Percentiles rank a stretch among this genome's conserved stretches.
These are phyloP conservation scores for Thuidium tamariscinum DNA, from an alignment of 225 moss, liverwort and hornwort species.

Conservation along the genomic window DNA sequence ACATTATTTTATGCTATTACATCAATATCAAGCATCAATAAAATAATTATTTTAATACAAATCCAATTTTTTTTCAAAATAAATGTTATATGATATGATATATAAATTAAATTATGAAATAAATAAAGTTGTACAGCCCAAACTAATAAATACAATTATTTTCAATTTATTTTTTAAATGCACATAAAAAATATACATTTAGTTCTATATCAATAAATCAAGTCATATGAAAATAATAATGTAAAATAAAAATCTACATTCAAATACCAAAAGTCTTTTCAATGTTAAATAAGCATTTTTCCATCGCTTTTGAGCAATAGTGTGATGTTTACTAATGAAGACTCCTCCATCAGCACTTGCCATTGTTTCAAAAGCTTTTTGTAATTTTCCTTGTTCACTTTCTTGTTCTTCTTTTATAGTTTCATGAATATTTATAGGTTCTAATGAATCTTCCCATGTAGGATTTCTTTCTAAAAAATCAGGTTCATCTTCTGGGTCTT, in stretches of 20 bases:
- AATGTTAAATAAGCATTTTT: constrained; percentile 43
- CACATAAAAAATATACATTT: neutral
- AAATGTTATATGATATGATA: neutral
- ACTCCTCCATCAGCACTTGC: constrained; percentile 49
- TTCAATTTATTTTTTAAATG: neutral
- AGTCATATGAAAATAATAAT: neutral
- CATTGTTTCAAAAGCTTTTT: constrained; percentile 23
- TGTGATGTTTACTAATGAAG: neutral
- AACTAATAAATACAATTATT: neutral
- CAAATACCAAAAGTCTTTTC: constrained; percentile 31
- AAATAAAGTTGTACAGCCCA: too few relatives aligned
- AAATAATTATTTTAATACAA: neutral
- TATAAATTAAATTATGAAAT: neutral
- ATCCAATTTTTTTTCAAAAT: too few relatives aligned
- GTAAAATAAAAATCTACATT: neutral
- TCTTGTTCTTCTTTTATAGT: constrained; percentile 10
- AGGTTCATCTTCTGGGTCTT: constrained; percentile 34
- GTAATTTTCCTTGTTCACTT: constrained; percentile 12
- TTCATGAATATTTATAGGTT: neutral
- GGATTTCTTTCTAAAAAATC: constrained; percentile 39
- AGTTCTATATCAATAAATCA: too few relatives aligned
- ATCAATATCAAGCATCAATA: too few relatives aligned
- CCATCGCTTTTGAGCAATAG: constrained; percentile 17
- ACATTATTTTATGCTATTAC: too few relatives aligned
- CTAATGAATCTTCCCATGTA: constrained; percentile 44